Base-by-base conservation (phyloP, 2,329 filamentous ascomycete genomes). In the Cyphellophora europaea region DNA sequence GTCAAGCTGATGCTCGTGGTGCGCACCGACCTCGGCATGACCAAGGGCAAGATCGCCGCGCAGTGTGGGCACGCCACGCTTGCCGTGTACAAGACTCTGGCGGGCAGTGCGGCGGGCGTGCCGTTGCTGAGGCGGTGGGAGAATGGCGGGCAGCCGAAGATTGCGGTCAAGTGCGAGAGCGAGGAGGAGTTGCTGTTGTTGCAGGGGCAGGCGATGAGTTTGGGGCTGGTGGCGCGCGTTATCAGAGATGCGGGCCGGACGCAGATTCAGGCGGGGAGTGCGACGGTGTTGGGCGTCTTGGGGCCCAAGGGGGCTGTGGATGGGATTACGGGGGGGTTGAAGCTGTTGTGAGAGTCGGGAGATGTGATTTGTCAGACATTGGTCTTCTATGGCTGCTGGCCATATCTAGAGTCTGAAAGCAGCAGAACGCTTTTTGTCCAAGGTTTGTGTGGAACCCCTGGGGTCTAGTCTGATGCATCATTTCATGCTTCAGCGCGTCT, bases 41-140 rank as follows among this genome's bases (percentile, higher is more conserved):
- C 83, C 6, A 96, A 94, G 65, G 89, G 89, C 91, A 98, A 98
- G 71, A 95, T 96, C 52, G 91, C 86, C 38, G 91, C 91, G 5
- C 91, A 96, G 63, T 89, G 83, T 63, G 83, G 81, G 32, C 91
- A 96, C 61, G 91, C 91, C n/a, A 94, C 89, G 3, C 78, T 98
- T 37, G 88, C 89, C 36, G 96, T 89, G 73, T 98, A 94, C 77
- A 96, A 95, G 66, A 67, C 78, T 40, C 77, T 93, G 45, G 62
- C 76, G 37, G 62, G 66, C 29, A 60, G 65, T 36, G 65, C 74
- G n/a, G 59, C 66, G 3, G 58, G 64, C 34, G 63, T 69, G 34
- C 62, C 72, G 27, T 65, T 93, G 34, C 74, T 98, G 32, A 71
- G 72, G 47, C 79, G 81, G 47, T 98, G 91, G 91, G 91, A 98